Conservation (phyloP, 306 rosid genomes). For the Corylus heterophylla region DNA sequence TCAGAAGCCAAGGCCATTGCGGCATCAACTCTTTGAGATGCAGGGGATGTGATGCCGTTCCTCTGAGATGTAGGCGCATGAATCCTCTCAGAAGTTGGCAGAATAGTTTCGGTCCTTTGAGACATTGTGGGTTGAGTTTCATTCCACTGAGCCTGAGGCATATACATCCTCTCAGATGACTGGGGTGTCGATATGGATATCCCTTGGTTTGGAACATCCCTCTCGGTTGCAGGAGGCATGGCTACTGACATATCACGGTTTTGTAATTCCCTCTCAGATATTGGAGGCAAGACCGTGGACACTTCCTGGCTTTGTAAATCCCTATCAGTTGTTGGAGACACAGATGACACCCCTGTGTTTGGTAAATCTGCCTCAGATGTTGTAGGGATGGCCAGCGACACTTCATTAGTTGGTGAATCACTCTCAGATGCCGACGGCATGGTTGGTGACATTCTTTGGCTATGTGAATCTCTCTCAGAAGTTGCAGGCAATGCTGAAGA, state of each 20-base stretch:
- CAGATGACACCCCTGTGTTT: conserved; percentile 39
- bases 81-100: conserved; percentile 33
- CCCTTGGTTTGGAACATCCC: conserved; percentile 37
- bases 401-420: conserved; percentile 42
- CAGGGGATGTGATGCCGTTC: conserved; percentile 11
- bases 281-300: conserved; percentile 35
- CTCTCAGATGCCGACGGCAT: conserved; percentile 42
- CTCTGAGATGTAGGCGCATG: conserved; percentile 25
- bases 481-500: conserved; percentile 45
- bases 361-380: conserved; percentile 38
- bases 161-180: conserved; percentile 43
- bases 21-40: background rate
- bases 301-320: conserved; percentile 39
- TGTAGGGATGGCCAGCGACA: conserved; percentile 26
- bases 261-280: conserved; percentile 39
- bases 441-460: conserved; percentile 34
- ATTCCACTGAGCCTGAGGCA: conserved; percentile 46
- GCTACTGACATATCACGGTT: conserved; percentile 45
- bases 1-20: conserved; percentile 1
- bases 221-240: conserved; percentile 35
- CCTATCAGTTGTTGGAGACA: conserved; percentile 40
- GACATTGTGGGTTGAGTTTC: conserved; percentile 33
- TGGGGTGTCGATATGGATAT: conserved; percentile 32
- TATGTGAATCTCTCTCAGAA: conserved; percentile 44
- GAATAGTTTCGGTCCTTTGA: conserved; percentile 46